phyloP scores from a whole-genome alignment of 768 basidiomycete species.

The Pleurotus citrinopileatus region DNA sequence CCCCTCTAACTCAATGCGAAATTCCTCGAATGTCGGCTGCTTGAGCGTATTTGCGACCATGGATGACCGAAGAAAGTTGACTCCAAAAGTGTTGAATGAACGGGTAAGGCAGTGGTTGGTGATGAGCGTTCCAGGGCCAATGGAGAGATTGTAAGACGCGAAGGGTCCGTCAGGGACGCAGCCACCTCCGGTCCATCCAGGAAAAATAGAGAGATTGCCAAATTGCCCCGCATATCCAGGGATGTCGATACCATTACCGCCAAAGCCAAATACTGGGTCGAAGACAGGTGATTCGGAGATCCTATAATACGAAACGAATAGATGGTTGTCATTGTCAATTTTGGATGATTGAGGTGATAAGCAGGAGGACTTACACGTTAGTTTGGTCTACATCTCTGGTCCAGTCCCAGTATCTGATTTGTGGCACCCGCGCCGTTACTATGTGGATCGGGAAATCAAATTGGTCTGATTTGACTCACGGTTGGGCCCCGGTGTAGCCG shows the following conservation, averaged over 20 bases:
- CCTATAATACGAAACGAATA: neutral
- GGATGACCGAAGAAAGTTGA: constrained; percentile 14
- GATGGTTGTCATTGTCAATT: neutral
- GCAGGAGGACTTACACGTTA: neutral
- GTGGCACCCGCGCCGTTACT: neutral
- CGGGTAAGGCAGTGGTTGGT: constrained; percentile 18
- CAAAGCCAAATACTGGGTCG: constrained; percentile 12
- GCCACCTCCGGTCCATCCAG: constrained; percentile 14
- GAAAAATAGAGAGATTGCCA: constrained; percentile 10
- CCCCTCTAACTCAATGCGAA: constrained; percentile 16
- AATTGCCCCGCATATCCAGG: constrained; percentile 7
- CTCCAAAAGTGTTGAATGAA: constrained; percentile 19
- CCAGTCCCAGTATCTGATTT: constrained; percentile 3
- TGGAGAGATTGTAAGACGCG: constrained; percentile 10
- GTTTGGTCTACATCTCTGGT: neutral
- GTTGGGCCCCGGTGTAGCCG: constrained; percentile 21
- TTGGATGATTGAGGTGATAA: neutral
- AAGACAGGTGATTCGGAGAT: constrained; percentile 12
- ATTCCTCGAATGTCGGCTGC: constrained; percentile 17
- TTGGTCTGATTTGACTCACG: constrained; percentile 14
- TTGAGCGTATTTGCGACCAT: constrained; percentile 13
- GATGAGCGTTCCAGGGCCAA: constrained; percentile 13
- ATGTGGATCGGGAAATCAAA: neutral
- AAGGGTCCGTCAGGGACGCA: constrained; percentile 14
- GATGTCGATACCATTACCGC: constrained; percentile 11